Base-by-base conservation (phyloP, 306 rosid species). In the Cucurbita ficifolia region DNA sequence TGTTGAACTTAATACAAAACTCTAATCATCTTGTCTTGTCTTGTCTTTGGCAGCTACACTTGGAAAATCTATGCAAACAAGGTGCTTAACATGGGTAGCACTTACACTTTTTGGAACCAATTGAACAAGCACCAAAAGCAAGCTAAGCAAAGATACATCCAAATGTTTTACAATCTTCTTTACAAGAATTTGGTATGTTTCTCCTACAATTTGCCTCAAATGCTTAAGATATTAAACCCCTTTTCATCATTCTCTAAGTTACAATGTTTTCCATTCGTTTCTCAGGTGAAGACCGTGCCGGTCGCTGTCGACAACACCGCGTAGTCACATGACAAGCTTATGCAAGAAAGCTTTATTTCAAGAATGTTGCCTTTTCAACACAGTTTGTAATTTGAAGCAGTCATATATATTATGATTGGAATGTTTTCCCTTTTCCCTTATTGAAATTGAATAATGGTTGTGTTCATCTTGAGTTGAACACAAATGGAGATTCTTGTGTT, bases 21-120 rank as follows among this genome's bases (percentile, higher is more conserved):
- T n/a, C 18, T 21, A 39, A 58, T 74, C 46, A 46, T 62, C 17
- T 29, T 29, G 0, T 29, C 33, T 2, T 29, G 33, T 29, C 33
- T 18, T 61, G 22, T 12, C 42, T 11, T 77, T 84, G 76, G 76
- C 35, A 93, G 98, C 87, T 93, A 88, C 72, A 93, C 96, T 0
- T 93, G 98, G 98, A 87, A 90, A 87, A 93, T 93, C 17, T 90
- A 93, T 79, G 98, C 98, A 76, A 81, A 83, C 46, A 93, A 83
- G 79, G 77, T 93, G 84, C 73, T 90, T 81, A 90, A 93, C 73
- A 87, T 88, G 96, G 98, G 90, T 9, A 80, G 76, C 82, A 76
- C 82, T 39, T 93, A 93, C 54, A 86, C 81, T 65, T 93, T 87
- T 79, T 93, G 98, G 98, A 87, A 82, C 79, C 77, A 63, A 35